These are phyloP conservation scores for Rubroboletus satanas DNA, from an alignment of 768 basidiomycete genomes.

Conservation along the genomic window DNA sequence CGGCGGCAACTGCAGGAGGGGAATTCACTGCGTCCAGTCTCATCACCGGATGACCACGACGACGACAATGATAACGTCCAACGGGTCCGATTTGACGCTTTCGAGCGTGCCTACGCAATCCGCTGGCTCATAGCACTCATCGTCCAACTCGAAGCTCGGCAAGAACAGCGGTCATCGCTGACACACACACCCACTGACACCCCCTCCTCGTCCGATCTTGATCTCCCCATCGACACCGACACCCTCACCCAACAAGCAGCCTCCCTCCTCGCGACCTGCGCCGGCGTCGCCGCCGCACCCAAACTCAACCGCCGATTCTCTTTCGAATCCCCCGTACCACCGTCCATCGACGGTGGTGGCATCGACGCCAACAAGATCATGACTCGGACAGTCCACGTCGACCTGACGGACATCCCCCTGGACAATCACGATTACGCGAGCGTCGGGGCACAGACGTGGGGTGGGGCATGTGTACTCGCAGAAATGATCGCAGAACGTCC, in stretches of 20 bases:
- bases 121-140: constrained; percentile 74
- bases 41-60: neutral
- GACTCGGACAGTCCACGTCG: constrained; percentile 30
- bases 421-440: constrained; percentile 66
- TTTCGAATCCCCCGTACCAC: constrained; percentile 32
- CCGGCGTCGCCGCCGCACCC: constrained; percentile 63
- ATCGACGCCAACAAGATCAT: constrained; percentile 5
- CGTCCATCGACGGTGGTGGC: neutral
- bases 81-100: constrained; percentile 49
- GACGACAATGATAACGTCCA: constrained; percentile 19
- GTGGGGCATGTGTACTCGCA: constrained; percentile 75
- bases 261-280: constrained; percentile 58
- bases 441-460: constrained; percentile 89
- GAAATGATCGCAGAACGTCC: constrained; percentile 66
- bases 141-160: constrained; percentile 29
- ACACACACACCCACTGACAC: neutral
- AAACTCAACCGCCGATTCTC: constrained; percentile 48
- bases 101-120: constrained; percentile 66
- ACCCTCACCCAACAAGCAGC: constrained; percentile 51
- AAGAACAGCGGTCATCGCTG: neutral
- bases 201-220: neutral
- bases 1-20: neutral
- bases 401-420: constrained; percentile 64
- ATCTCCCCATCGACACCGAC: constrained; percentile 25
- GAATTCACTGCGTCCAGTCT: neutral